phyloP scores from a whole-genome alignment of 2,329 filamentous ascomycete species.

The Ascochyta clinopodiicola region DNA sequence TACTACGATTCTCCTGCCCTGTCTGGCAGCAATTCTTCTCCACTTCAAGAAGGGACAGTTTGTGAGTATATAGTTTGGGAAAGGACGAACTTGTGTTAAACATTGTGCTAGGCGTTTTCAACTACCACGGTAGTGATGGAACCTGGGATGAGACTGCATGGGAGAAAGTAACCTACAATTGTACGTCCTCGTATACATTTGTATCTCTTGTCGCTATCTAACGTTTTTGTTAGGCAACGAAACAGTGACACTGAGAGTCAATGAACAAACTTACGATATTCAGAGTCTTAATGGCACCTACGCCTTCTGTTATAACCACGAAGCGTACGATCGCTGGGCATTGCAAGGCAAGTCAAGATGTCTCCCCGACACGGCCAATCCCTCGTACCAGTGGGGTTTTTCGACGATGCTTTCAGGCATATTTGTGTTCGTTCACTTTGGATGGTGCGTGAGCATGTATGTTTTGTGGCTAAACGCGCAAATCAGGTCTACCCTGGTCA shows the following conservation, averaged over 20 bases:
- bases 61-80: not conserved
- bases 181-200: not conserved
- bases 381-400: slow-evolving; percentile 48
- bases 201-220: not conserved
- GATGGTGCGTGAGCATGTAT: slow-evolving; percentile 45
- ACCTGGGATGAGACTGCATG: not conserved
- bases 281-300: slow-evolving; percentile 11
- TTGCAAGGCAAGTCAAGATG: slow-evolving; percentile 28
- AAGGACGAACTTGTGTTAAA: not conserved
- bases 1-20: not conserved
- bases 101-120: slow-evolving; percentile 6
- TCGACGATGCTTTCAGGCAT: slow-evolving; percentile 42
- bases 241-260: slow-evolving; percentile 18
- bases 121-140: slow-evolving; percentile 8
- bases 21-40: not conserved
- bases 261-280: slow-evolving; percentile 22
- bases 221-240: slow-evolving; percentile 21
- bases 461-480: slow-evolving; percentile 46
- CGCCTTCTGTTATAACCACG: slow-evolving; percentile 28
- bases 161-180: not conserved
- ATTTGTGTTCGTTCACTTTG: slow-evolving; percentile 40
- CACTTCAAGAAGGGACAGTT: not conserved
- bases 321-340: slow-evolving; percentile 18
- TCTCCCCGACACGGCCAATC: slow-evolving; percentile 35
- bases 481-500: slow-evolving; percentile 32